Evolutionary conservation across 495 filamentous ascomycete species (phyloP).

Genomic region (Aspergillus kassunensis): DNA sequence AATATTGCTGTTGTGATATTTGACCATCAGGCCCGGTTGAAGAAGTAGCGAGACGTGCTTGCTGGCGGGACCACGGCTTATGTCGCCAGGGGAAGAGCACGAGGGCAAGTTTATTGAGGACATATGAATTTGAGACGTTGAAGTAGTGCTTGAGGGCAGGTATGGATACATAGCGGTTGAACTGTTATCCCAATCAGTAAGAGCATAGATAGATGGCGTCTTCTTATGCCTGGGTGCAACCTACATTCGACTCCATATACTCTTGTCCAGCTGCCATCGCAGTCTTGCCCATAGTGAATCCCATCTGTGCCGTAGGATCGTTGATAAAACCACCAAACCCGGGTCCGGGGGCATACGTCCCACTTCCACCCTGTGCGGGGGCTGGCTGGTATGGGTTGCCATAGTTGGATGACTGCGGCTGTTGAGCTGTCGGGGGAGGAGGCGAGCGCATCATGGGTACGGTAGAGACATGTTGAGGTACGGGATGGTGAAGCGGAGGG

Average conservation of each 20-base stretch:
- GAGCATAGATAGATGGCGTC: neutral
- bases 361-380: slow-evolving; percentile 45
- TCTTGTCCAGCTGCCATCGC: slow-evolving; percentile 86
- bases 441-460: slow-evolving; percentile 98
- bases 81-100: slow-evolving; percentile 98
- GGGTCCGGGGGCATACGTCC: slow-evolving; percentile 63
- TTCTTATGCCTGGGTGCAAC: neutral
- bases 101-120: slow-evolving; percentile 76
- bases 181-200: slow-evolving; percentile 44
- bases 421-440: slow-evolving; percentile 75
- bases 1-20: slow-evolving; percentile 51
- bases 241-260: slow-evolving; percentile 88
- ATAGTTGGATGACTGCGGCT: slow-evolving; percentile 62
- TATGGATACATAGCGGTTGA: slow-evolving; percentile 91
- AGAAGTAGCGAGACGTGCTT: slow-evolving; percentile 47
- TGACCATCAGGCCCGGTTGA: slow-evolving; percentile 61
- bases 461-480: slow-evolving; percentile 96
- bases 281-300: slow-evolving; percentile 87
- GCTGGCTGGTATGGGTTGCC: slow-evolving; percentile 70
- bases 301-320: slow-evolving; percentile 95
- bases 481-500: slow-evolving; percentile 95
- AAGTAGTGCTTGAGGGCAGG: slow-evolving; percentile 95
- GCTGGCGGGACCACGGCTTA: slow-evolving; percentile 86
- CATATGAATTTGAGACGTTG: slow-evolving; percentile 90
- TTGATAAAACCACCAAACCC: slow-evolving; percentile 86